These are phyloP conservation scores for Craterostigma plantagineum DNA, from an alignment of 257 asterid species.

Conservation along the genomic window DNA sequence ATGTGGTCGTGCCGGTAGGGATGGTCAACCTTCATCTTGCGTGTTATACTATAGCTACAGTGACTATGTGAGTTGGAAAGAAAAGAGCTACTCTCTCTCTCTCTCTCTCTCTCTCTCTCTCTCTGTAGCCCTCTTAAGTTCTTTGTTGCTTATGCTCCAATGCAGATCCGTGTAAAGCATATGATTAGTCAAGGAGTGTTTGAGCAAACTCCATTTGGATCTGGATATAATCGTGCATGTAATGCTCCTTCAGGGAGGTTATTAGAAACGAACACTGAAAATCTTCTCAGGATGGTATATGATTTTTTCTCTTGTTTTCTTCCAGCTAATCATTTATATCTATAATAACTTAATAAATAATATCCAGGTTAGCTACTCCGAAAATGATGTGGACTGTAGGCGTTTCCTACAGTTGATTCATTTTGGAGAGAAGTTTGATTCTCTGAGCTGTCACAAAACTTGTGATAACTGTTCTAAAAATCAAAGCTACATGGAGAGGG, in stretches of 20 bases:
- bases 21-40: conserved; percentile 86
- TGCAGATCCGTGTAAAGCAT: conserved; percentile 87
- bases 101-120: neutral
- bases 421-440: conserved; percentile 92
- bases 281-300: conserved; percentile 75
- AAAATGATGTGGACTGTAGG: conserved; percentile 84
- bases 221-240: conserved; percentile 42
- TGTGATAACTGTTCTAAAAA: conserved; percentile 83
- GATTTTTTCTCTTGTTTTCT: neutral
- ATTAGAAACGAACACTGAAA: conserved; percentile 81
- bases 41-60: conserved; percentile 80
- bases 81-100: too few relatives aligned
- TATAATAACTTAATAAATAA: conserved; percentile 5
- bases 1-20: conserved; percentile 99
- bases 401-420: conserved; percentile 90
- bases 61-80: conserved; percentile 55
- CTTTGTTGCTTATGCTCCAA: conserved; percentile 3
- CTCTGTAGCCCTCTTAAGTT: neutral
- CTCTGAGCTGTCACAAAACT: conserved; percentile 63
- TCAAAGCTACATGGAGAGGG: conserved; percentile 58
- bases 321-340: neutral
- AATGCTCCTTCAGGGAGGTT: conserved; percentile 49
- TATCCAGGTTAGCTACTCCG: conserved; percentile 86
- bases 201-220: conserved; percentile 46
- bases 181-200: conserved; percentile 73